Percentiles rank a stretch among this genome's conserved stretches.
phyloP scores from a whole-genome alignment of 2,329 filamentous ascomycete genomes.

The Dothidotthia symphoricarpi region DNA sequence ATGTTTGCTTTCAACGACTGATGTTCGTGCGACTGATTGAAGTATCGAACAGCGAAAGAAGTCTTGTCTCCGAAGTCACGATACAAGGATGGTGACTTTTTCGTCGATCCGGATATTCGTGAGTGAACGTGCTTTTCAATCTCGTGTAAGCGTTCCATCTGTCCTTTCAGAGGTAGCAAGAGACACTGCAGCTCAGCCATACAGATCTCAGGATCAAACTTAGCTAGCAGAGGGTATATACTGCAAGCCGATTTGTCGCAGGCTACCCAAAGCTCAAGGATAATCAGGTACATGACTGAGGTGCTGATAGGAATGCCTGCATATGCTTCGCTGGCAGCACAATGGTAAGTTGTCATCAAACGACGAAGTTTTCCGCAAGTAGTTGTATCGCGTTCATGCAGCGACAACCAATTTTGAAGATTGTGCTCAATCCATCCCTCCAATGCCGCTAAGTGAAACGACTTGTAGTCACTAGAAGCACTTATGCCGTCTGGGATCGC shows the following conservation, averaged over 20 bases:
- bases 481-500: slow-evolving; percentile 10
- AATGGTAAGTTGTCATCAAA: slow-evolving; percentile 19
- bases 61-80: slow-evolving; percentile 29
- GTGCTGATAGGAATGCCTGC: slow-evolving; percentile 44
- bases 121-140: slow-evolving; percentile 52
- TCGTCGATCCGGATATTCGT: slow-evolving; percentile 25
- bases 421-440: slow-evolving; percentile 52
- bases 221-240: slow-evolving; percentile 43
- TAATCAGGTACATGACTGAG: slow-evolving; percentile 57
- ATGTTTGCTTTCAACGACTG: slow-evolving; percentile 43
- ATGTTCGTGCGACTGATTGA: slow-evolving; percentile 45
- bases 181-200: slow-evolving; percentile 45
- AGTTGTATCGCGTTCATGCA: neutral
- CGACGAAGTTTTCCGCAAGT: slow-evolving; percentile 25
- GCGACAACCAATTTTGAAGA: slow-evolving; percentile 47
- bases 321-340: slow-evolving; percentile 34
- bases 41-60: slow-evolving; percentile 53
- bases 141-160: slow-evolving; percentile 48
- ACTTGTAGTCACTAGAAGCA: slow-evolving; percentile 11
- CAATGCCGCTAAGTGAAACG: slow-evolving; percentile 50
- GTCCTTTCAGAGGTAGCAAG: slow-evolving; percentile 44
- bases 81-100: slow-evolving; percentile 40
- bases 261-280: slow-evolving; percentile 60
- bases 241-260: slow-evolving; percentile 51
- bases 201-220: slow-evolving; percentile 52